These are phyloP conservation scores for Aurifilum marmelostoma DNA, from an alignment of 2,329 filamentous ascomycete species.

Conservation along the genomic window DNA sequence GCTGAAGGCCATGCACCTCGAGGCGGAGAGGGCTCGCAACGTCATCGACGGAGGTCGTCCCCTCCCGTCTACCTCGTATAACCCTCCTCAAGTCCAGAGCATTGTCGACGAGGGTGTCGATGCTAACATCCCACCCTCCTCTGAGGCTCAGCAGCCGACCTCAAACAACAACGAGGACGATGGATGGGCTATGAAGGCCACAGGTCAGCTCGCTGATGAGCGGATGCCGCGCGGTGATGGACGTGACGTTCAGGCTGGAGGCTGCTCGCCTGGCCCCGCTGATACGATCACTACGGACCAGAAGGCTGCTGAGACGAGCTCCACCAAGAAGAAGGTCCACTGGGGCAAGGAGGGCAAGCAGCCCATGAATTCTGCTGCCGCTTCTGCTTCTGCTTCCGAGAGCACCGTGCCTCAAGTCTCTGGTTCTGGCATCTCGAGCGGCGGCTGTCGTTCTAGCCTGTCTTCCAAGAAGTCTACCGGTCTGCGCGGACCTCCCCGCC, in stretches of 20 bases:
- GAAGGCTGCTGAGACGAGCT: not conserved
- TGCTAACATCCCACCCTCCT: not conserved
- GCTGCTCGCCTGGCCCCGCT: conserved; percentile 1
- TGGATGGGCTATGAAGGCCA: conserved; percentile 3
- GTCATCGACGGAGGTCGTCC: conserved; percentile 15
- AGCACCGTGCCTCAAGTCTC: not conserved
- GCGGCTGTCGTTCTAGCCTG: conserved; percentile 1
- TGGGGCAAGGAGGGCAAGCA: conserved; percentile 16
- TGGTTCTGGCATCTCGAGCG: conserved; percentile 3
- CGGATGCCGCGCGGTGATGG: conserved; percentile 2
- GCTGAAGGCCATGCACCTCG: conserved; percentile 15
- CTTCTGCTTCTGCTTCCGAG: not conserved
- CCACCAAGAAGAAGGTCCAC: conserved; percentile 21
- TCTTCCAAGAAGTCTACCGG: conserved; percentile 14
- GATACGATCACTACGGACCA: not conserved
- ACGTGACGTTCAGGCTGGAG: not conserved
- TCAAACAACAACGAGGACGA: not conserved
- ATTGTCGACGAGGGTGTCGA: not conserved
- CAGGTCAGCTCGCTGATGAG: not conserved
- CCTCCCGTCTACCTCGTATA: conserved; percentile 16
- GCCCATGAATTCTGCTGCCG: not conserved
- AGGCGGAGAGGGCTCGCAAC: conserved; percentile 12
- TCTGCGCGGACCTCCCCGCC: conserved; percentile 17
- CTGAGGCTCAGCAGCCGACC: not conserved
- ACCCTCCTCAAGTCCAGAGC: conserved; percentile 19